These are phyloP conservation scores for Strobilomyces confusus DNA, from an alignment of 768 basidiomycete genomes.

Conservation along the genomic window DNA sequence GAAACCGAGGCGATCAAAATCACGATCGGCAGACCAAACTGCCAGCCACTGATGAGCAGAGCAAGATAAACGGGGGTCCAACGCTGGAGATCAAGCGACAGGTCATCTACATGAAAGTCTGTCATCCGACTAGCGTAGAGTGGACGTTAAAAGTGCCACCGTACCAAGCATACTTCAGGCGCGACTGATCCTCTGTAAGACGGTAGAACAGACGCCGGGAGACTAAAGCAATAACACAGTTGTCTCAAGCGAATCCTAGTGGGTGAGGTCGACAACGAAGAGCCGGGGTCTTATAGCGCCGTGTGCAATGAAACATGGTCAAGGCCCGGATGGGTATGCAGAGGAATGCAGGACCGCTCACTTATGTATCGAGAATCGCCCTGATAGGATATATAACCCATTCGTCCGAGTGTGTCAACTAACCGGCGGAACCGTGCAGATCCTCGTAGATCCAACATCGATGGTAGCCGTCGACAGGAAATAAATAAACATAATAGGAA, in stretches of 20 bases:
- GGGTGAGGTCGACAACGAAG: background rate
- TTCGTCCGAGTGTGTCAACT: slow-evolving; percentile 2
- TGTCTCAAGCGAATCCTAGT: background rate
- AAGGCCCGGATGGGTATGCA: slow-evolving; percentile 4
- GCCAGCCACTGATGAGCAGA: slow-evolving; percentile 49
- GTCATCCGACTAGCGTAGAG: background rate
- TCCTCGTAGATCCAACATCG: slow-evolving; percentile 13
- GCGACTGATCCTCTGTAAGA: background rate
- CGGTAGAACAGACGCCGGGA: background rate
- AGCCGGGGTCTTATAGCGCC: slow-evolving; percentile 4
- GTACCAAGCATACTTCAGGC: slow-evolving; percentile 13
- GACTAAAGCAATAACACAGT: background rate
- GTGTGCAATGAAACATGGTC: slow-evolving; percentile 1
- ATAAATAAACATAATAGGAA: slow-evolving; percentile 12
- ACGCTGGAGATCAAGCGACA: slow-evolving; percentile 21
- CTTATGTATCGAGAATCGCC: slow-evolving; percentile 10
- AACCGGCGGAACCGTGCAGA: slow-evolving; percentile 12
- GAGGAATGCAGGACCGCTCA: slow-evolving; percentile 3
- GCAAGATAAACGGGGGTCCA: slow-evolving; percentile 40
- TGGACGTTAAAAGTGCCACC: background rate
- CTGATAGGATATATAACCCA: slow-evolving; percentile 26
- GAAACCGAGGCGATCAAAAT: slow-evolving; percentile 43
- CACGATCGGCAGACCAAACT: slow-evolving; percentile 48
- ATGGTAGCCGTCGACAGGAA: slow-evolving; percentile 2
- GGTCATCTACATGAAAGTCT: slow-evolving; percentile 2